These are phyloP conservation scores for Suhomyces vadensis DNA, from an alignment of 805 yeast species.

Conservation along the genomic window DNA sequence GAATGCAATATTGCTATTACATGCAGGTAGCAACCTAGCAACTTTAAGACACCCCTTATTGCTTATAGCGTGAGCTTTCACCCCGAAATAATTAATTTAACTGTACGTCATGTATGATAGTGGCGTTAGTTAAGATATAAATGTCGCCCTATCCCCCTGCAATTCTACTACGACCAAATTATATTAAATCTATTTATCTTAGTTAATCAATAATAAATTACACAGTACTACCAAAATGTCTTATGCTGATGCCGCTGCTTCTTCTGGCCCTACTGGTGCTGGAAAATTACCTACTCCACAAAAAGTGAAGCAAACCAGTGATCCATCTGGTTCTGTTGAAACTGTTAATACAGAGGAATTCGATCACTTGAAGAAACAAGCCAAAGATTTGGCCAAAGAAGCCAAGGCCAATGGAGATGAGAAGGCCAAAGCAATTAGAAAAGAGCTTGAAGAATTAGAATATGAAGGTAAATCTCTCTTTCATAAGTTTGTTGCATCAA, in stretches of 20 bases:
- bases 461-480: conserved; percentile 21
- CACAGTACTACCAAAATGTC: conserved; percentile 8
- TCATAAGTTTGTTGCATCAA: conserved; percentile 18
- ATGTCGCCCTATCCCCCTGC: conserved; percentile 2
- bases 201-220: neutral
- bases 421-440: conserved; percentile 8
- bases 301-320: conserved; percentile 19
- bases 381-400: conserved; percentile 21
- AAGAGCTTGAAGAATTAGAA: conserved; percentile 20
- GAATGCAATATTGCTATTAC: neutral
- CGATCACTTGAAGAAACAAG: conserved; percentile 23
- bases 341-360: conserved; percentile 22
- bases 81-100: neutral
- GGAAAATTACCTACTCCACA: conserved; percentile 33
- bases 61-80: conserved; percentile 1
- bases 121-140: neutral
- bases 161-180: neutral
- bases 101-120: conserved; percentile 4
- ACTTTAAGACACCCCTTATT: neutral
- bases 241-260: conserved; percentile 45
- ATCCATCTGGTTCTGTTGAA: conserved; percentile 27
- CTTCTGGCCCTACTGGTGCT: conserved; percentile 38
- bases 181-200: neutral
- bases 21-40: conserved; percentile 8
- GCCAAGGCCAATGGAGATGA: conserved; percentile 20